Conservation (phyloP, 2,329 filamentous ascomycete species). For the Pyrenophora tritici-repentis region DNA sequence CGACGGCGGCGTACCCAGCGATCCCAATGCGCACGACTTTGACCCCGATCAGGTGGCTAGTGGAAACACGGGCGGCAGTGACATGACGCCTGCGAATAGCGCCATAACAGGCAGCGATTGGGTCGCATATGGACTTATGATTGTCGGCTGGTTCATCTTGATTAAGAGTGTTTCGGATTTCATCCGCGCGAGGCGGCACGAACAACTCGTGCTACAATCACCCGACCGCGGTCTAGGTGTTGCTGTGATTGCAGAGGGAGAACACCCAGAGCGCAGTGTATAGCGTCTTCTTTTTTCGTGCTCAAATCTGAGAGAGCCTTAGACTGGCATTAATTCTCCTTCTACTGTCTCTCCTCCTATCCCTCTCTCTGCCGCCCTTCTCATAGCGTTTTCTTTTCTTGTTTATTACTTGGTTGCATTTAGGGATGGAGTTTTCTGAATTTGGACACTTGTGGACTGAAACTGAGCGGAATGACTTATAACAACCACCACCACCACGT, state of each 20-base stretch:
- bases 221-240: constrained; percentile 85
- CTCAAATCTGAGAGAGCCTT: background rate
- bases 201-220: constrained; percentile 90
- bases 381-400: constrained; percentile 1
- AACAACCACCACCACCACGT: too few species aligned
- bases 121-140: constrained; percentile 92
- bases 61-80: constrained; percentile 35
- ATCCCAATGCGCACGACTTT: constrained; percentile 91
- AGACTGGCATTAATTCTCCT: constrained; percentile 8
- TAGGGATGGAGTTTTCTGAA: constrained; percentile 4
- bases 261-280: constrained; percentile 70
- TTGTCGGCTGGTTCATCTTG: constrained; percentile 96
- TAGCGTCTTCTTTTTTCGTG: constrained; percentile 20
- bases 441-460: background rate
- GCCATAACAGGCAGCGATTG: constrained; percentile 79
- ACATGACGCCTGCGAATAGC: constrained; percentile 44
- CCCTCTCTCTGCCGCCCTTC: background rate
- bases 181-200: constrained; percentile 82
- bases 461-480: too few species aligned
- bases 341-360: constrained; percentile 8
- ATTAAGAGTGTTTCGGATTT: constrained; percentile 95
- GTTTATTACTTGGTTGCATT: constrained; percentile 9
- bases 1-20: constrained; percentile 68
- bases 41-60: constrained; percentile 69
- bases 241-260: constrained; percentile 84